Evolutionary conservation across 495 filamentous ascomycete genomes (phyloP), one percentile per base, ranked within the genome.

Genomic region (Xylaria curta): DNA sequence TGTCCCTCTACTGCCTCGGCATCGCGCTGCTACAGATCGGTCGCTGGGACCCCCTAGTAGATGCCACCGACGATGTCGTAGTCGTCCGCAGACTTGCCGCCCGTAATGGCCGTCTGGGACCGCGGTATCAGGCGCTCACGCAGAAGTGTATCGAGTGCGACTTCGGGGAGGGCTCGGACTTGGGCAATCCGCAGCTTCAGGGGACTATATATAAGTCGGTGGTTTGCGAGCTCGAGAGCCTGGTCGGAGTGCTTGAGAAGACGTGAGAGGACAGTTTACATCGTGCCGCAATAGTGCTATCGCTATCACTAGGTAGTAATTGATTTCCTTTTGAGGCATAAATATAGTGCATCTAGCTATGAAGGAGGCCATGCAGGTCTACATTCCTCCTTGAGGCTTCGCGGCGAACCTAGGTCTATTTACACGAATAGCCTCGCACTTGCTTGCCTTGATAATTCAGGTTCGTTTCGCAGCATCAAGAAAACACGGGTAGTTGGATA

Each of bases 61-160:
- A 74, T 42, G n/a, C 51, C n/a, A 28, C 33, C 17, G 61, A 74
- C 61, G 53, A 67, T 21, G 72, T 70, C 40, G 59, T 61, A 33
- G 21, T 68, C 26, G 59, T 68, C 17, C 69, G 62, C 38, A 31
- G 8, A 26, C 67, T 69, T 4, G 61, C 28, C 9, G 17, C 31
- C 51, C 49, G 36, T 10, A 53, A 51, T 26, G 44, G 63, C 63
- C 63, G 42, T 66, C 49, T 74, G 38, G 72, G 72, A 26, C 60
- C 72, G 44, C 63, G 59, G 58, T 74, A 67, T 53, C 67, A 70
- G 28, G 13, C 46, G 4, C 46, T 74, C 19, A 71, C 42, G 28
- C 49, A 63, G 31, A 70, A 68, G 36, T 74, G 72, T 33, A 53
- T 74, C 36, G 66, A 71, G 36, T 74, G 72, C 56, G 72, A 74